These are phyloP conservation scores for Platanthera guangdongensis DNA, from an alignment of 106 monocot genomes.

Conservation along the genomic window DNA sequence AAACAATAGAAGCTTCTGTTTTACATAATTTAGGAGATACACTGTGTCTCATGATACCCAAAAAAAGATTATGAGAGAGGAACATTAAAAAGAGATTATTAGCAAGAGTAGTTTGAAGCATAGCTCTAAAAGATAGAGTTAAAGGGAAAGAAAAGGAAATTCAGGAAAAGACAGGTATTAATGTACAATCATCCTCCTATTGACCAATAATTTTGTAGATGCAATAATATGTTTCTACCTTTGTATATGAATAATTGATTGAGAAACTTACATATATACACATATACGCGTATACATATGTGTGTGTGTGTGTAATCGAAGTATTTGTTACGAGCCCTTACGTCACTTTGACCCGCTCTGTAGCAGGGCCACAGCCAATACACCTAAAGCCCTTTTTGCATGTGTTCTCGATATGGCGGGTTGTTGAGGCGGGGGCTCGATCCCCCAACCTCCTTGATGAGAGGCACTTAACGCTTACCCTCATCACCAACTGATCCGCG, in stretches of 20 bases:
- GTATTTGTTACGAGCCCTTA: too few relatives aligned
- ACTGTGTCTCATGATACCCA: not conserved
- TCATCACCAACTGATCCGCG: too few relatives aligned
- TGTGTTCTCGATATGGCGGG: too few relatives aligned
- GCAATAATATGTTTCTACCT: not conserved
- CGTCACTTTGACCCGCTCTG: too few relatives aligned
- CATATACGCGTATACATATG: too few relatives aligned
- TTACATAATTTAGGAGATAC: not conserved
- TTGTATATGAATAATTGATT: not conserved
- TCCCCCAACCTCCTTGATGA: too few relatives aligned
- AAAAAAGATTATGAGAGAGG: not conserved
- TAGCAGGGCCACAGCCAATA: too few relatives aligned
- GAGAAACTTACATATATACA: not conserved
- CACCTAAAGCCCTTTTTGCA: too few relatives aligned
- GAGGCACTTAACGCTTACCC: too few relatives aligned
- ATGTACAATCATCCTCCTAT: not conserved
- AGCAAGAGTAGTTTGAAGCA: not conserved
- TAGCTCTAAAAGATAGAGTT: not conserved
- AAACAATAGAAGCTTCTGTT: not conserved
- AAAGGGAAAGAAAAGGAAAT: not conserved
- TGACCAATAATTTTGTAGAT: not conserved
- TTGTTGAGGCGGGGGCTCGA: too few relatives aligned
- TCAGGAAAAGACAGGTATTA: not conserved
- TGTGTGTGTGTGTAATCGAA: too few relatives aligned
- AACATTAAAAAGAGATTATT: not conserved